Percentiles rank a stretch among this genome's conserved stretches.
Conservation (phyloP, 2,329 filamentous ascomycete genomes). For the Dactylellina cionopaga region DNA sequence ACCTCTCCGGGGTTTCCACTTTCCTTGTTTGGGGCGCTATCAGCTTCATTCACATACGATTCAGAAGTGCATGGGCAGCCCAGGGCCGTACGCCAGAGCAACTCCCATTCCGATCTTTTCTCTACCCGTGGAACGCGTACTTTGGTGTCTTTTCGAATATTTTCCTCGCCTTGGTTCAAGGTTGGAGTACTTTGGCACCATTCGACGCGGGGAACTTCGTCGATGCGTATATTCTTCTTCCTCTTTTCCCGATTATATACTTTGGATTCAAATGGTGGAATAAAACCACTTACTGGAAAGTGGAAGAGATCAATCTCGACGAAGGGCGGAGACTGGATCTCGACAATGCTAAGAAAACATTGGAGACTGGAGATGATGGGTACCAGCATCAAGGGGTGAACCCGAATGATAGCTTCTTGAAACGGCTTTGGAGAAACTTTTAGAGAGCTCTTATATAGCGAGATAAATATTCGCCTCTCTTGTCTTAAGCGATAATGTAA, state of each 20-base stretch:
- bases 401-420: slow-evolving; percentile 45
- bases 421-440: slow-evolving; percentile 45
- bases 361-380: slow-evolving; percentile 24
- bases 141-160: slow-evolving; percentile 46
- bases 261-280: slow-evolving; percentile 67
- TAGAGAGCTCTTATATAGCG: slow-evolving; percentile 1
- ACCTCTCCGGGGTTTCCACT: slow-evolving; percentile 45
- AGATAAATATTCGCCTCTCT: neutral
- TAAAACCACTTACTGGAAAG: slow-evolving; percentile 61
- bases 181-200: slow-evolving; percentile 63
- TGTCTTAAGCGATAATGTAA: neutral
- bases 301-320: slow-evolving; percentile 43
- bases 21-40: slow-evolving; percentile 48
- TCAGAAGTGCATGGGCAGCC: slow-evolving; percentile 24
- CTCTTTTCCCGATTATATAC: slow-evolving; percentile 70
- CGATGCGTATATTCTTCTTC: slow-evolving; percentile 71
- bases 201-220: slow-evolving; percentile 71
- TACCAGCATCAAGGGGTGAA: slow-evolving; percentile 40
- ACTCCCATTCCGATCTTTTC: slow-evolving; percentile 36
- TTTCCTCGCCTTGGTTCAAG: slow-evolving; percentile 44
- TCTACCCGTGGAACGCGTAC: slow-evolving; percentile 48
- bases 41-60: slow-evolving; percentile 46
- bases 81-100: slow-evolving; percentile 42
- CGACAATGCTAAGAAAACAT: slow-evolving; percentile 42
- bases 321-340: slow-evolving; percentile 44